These are phyloP conservation scores for Neoscytalidium dimidiatum DNA, from an alignment of 2,329 filamentous ascomycete genomes.

Conservation along the genomic window DNA sequence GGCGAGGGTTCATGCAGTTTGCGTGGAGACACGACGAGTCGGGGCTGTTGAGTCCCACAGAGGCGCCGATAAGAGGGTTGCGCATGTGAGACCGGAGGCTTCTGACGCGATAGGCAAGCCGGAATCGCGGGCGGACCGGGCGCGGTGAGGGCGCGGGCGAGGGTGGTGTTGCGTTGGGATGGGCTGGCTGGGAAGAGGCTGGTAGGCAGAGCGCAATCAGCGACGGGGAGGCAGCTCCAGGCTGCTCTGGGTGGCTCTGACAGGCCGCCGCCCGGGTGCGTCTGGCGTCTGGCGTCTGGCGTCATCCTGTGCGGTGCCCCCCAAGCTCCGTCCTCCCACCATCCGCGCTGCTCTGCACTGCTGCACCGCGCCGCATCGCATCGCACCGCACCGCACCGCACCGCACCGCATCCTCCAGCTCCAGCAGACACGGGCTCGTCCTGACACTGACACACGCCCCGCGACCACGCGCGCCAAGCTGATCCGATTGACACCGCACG, in stretches of 20 bases:
- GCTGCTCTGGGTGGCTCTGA: too few relatives aligned
- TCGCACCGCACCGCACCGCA: background rate
- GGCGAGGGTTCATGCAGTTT: background rate
- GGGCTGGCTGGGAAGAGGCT: constrained; percentile 10
- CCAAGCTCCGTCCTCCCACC: background rate
- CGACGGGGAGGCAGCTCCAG: background rate
- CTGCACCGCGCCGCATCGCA: background rate
- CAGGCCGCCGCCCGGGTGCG: too few relatives aligned
- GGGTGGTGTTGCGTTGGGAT: background rate
- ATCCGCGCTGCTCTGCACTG: background rate
- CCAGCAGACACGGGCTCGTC: too few relatives aligned
- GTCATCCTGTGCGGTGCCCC: background rate
- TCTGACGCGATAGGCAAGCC: constrained; percentile 8
- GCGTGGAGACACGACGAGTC: constrained; percentile 1
- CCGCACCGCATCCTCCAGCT: background rate
- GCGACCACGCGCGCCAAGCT: background rate
- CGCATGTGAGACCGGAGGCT: background rate
- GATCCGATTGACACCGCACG: constrained; percentile 4
- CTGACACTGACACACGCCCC: background rate
- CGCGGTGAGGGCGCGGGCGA: background rate
- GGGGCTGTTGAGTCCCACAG: background rate
- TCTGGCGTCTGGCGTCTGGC: too few relatives aligned
- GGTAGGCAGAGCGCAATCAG: background rate
- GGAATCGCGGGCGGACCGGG: background rate
- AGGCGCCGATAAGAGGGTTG: constrained; percentile 9